Evolutionary conservation across 108 stramenopile genomes (phyloP).

Genomic region (Skeletonema marinoi): DNA sequence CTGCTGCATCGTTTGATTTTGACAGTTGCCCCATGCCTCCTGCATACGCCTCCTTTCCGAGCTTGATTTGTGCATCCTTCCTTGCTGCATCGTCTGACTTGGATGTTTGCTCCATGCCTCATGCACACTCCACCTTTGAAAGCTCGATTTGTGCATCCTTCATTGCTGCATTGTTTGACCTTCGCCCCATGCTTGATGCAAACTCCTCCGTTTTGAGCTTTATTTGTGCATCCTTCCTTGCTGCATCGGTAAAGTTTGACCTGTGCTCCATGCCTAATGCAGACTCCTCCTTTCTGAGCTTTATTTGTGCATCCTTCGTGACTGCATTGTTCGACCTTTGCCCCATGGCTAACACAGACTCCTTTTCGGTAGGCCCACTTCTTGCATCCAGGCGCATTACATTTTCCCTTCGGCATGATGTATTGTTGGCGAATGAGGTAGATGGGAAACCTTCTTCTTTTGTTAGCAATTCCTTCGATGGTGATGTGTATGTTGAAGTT

Average conservation of each 20-base stretch:
- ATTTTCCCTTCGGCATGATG: no score
- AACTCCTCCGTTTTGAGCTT: not conserved
- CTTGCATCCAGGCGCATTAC: no score
- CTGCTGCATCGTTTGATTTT: not conserved
- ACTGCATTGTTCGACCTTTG: not conserved
- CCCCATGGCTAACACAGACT: no score
- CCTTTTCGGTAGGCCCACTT: no score
- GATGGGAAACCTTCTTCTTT: no score
- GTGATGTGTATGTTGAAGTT: no score
- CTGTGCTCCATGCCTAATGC: not conserved
- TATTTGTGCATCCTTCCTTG: not conserved
- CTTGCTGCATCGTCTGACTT: not conserved
- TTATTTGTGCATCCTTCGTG: not conserved
- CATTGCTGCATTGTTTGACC: not conserved
- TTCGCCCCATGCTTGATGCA: slow-evolving; percentile 1
- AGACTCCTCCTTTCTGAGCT: not conserved
- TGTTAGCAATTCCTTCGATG: no score
- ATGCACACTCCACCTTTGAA: not conserved
- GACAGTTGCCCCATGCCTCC: not conserved
- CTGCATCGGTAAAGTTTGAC: not conserved
- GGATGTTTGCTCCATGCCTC: not conserved
- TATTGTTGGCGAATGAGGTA: no score
- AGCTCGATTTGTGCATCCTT: not conserved
- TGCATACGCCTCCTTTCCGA: not conserved
- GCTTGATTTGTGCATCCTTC: not conserved